These are phyloP conservation scores for Calonectria fujianensis DNA, from an alignment of 2,329 filamentous ascomycete genomes.

Conservation along the genomic window DNA sequence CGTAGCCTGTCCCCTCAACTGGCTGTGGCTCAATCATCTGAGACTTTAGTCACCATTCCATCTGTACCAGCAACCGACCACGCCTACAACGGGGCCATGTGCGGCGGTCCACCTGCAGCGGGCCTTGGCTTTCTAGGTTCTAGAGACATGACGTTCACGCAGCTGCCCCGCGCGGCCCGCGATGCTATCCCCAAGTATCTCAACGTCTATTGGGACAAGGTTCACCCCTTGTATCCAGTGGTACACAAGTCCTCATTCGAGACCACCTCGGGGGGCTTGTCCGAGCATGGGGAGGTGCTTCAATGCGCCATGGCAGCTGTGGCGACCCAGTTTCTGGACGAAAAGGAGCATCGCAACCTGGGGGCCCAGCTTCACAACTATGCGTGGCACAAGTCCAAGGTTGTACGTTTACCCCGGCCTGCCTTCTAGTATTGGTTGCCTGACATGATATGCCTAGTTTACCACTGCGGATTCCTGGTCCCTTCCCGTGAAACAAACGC, in stretches of 20 bases:
- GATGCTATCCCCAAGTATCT: conserved; percentile 70
- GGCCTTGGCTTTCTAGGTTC: conserved; percentile 60
- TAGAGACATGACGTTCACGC: conserved; percentile 54
- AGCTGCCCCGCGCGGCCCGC: conserved; percentile 63
- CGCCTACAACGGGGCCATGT: conserved; percentile 59
- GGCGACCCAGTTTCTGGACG: conserved; percentile 70
- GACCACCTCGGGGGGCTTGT: conserved; percentile 53
- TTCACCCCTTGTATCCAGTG: conserved; percentile 69
- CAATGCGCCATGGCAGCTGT: conserved; percentile 75
- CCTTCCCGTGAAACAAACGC: conserved; percentile 71
- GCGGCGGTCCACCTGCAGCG: conserved; percentile 65
- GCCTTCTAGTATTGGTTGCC: conserved; percentile 33
- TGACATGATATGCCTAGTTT: conserved; percentile 59
- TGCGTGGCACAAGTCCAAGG: conserved; percentile 69
- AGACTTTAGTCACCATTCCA: conserved; percentile 69
- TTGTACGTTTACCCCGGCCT: conserved; percentile 63
- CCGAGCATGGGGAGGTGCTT: conserved; percentile 65
- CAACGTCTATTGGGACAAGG: conserved; percentile 72
- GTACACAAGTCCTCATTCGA: conserved; percentile 70
- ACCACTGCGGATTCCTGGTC: conserved; percentile 65
- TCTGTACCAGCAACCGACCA: conserved; percentile 61
- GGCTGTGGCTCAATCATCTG: conserved; percentile 68
- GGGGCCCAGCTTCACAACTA: conserved; percentile 71
- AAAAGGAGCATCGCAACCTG: conserved; percentile 69
- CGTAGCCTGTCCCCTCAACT: conserved; percentile 70